Base-by-base conservation (phyloP, 768 basidiomycete genomes). In the Kwoniella europaea region DNA sequence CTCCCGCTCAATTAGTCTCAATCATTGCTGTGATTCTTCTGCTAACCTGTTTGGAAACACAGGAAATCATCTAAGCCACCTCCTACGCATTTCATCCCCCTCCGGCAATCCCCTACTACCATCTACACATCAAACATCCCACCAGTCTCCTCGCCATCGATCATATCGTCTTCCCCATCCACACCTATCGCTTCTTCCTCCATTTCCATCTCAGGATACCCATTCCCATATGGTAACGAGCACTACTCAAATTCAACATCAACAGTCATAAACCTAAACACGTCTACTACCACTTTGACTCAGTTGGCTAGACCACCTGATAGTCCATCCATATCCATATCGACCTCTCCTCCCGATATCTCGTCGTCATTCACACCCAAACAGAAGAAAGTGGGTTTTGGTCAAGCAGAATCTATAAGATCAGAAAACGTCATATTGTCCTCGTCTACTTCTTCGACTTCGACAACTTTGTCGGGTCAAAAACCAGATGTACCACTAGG, bases 281-380 rank as follows among this genome's bases (percentile, higher is more conserved):
- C 67, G 6, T 59, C 67, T 10, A 61, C 67, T 7, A 53, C 67
- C 12, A 61, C 67, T 7, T 55, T 68, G 18, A 61, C 67, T 5
- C 35, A 42, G 3, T 6, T 53, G 10, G 16, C 13, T 3, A 29
- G 15, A 20, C 42, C 58, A 63, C 46, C 56, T 22, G 65, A 18
- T 29, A 58, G 57, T 59, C 58, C 65, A 6, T 58, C 42, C 16
- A 46, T 52, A n/a, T 61, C 59, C 24, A 53, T 43, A 16, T 35
- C 67, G 0, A 60, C 67, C 2, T 16, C 35, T 20, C 54, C 54
- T 0, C 59, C 59, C 1, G n/a, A 61, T 7, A 18, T 27, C 42
- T n/a, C 42, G 42, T 22, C 7, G 18, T 61, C 59, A 18, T 20
- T 59, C 35, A 42, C 58, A 10, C 50, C 67, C 35, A 9, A 35